Conservation (phyloP, 2,329 filamentous ascomycete species). For the Talaromyces sp. region DNA sequence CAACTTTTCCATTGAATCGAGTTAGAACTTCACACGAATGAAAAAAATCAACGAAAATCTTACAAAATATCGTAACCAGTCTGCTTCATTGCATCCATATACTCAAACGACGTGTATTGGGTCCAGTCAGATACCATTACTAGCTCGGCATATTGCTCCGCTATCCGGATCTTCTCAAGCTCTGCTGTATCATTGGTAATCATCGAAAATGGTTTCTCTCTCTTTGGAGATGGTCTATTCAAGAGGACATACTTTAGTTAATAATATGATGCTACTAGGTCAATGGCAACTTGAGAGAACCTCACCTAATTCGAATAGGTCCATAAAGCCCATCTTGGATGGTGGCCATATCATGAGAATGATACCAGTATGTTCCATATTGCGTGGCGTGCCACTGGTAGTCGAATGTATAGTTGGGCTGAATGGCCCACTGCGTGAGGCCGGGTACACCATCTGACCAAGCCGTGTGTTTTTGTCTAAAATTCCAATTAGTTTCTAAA, state of each 20-base stretch:
- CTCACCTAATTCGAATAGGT: slow-evolving; percentile 43
- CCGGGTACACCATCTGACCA: slow-evolving; percentile 60
- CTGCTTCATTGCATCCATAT: slow-evolving; percentile 10
- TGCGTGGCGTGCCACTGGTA: slow-evolving; percentile 54
- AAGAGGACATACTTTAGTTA: neutral
- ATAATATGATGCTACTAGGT: neutral
- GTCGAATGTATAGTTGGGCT: slow-evolving; percentile 43
- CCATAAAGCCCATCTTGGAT: slow-evolving; percentile 58
- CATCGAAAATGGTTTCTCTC: slow-evolving; percentile 22
- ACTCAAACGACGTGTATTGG: slow-evolving; percentile 47
- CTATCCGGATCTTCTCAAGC: slow-evolving; percentile 41
- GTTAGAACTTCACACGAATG: neutral
- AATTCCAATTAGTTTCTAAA: neutral
- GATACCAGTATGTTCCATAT: slow-evolving; percentile 58
- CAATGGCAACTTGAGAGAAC: neutral
- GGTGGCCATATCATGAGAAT: slow-evolving; percentile 52
- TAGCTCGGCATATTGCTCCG: slow-evolving; percentile 44
- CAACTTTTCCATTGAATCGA: slow-evolving; percentile 37
- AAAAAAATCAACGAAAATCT: neutral
- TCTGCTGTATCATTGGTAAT: slow-evolving; percentile 27
- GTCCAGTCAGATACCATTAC: slow-evolving; percentile 55
- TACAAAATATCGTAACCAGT: slow-evolving; percentile 13
- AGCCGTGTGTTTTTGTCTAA: slow-evolving; percentile 45
- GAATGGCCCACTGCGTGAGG: slow-evolving; percentile 50
- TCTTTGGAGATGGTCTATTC: slow-evolving; percentile 16